Evolutionary conservation across 2,329 filamentous ascomycete genomes (phyloP).

Genomic region (Talaromyces verruculosus): DNA sequence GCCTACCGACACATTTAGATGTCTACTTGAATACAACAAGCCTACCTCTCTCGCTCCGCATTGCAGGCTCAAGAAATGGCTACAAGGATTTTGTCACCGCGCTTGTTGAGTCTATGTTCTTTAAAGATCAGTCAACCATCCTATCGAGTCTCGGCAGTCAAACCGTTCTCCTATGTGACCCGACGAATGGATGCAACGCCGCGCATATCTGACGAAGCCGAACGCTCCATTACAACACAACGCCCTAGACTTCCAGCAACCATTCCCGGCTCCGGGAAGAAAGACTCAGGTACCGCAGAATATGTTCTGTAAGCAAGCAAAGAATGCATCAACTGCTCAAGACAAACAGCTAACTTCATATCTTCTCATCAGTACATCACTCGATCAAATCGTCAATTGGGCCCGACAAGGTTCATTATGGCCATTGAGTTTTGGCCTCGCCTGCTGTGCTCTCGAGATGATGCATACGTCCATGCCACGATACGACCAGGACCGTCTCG

Average conservation of each 20-base stretch:
- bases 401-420: conserved; percentile 79
- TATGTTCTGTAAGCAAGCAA: background rate
- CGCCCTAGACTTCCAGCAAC: background rate
- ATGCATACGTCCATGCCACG: conserved; percentile 86
- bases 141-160: background rate
- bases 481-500: conserved; percentile 84
- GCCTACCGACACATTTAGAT: too few species aligned
- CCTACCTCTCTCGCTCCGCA: too few species aligned
- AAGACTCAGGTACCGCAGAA: background rate
- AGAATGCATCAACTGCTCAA: background rate
- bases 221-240: background rate
- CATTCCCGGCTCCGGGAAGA: background rate
- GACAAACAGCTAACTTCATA: background rate
- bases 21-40: background rate
- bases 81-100: background rate
- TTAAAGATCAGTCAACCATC: too few species aligned
- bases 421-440: conserved; percentile 86
- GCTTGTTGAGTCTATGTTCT: background rate
- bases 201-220: background rate
- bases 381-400: conserved; percentile 82
- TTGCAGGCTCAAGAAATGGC: background rate
- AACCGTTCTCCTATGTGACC: background rate
- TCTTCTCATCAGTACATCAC: background rate
- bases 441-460: conserved; percentile 89
- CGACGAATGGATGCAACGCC: background rate